These are phyloP conservation scores for Canariomyces notabilis DNA, from an alignment of 2,329 filamentous ascomycete species.

Conservation along the genomic window DNA sequence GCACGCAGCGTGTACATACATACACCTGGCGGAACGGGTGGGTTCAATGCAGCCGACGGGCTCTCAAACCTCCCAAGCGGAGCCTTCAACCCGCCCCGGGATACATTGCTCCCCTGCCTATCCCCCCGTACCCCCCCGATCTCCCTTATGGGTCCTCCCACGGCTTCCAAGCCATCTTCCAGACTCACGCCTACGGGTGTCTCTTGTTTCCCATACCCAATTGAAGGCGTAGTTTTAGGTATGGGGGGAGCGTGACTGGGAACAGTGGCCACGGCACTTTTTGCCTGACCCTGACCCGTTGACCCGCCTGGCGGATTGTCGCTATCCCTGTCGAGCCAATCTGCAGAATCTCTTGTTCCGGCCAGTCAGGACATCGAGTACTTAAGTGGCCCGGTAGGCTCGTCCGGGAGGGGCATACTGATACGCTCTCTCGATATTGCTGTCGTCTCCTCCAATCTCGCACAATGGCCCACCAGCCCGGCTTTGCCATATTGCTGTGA, in stretches of 20 bases:
- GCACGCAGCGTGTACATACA: background rate
- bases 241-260: conserved; percentile 9
- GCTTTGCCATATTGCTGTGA: conserved; percentile 29
- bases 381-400: conserved; percentile 17
- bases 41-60: background rate
- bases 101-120: background rate
- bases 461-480: conserved; percentile 26
- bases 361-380: conserved; percentile 19
- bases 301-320: conserved; percentile 24
- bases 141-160: conserved; percentile 17
- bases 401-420: conserved; percentile 18
- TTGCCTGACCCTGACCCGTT: conserved; percentile 19
- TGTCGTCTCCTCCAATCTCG: conserved; percentile 22
- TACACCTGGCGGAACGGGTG: background rate
- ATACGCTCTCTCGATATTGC: conserved; percentile 24
- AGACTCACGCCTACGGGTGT: conserved; percentile 12
- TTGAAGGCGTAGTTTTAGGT: background rate
- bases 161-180: conserved; percentile 21
- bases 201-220: conserved; percentile 8
- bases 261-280: conserved; percentile 18
- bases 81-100: conserved; percentile 15
- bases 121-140: too few species aligned
- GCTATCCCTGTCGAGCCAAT: conserved; percentile 24
- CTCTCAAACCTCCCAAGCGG: background rate
- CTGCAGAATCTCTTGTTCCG: conserved; percentile 18